These are phyloP conservation scores for Jaltomata sinuosa DNA, from an alignment of 257 asterid species.

Conservation along the genomic window DNA sequence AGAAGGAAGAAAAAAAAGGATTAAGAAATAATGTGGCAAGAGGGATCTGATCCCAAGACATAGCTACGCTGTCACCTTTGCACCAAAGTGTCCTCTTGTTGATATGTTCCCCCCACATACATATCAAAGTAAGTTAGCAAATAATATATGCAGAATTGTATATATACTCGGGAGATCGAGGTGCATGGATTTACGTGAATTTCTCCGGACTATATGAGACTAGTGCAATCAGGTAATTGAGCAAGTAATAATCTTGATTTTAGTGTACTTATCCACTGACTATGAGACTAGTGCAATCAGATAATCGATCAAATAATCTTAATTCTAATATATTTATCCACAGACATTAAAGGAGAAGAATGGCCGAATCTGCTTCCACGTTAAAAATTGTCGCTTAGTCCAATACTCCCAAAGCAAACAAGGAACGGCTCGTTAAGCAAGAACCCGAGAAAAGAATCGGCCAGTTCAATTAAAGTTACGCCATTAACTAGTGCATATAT, in stretches of 20 bases:
- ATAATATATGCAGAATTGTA: too few relatives aligned
- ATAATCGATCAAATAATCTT: too few relatives aligned
- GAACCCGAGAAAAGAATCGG: background rate
- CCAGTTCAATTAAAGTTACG: background rate
- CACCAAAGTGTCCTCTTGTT: background rate
- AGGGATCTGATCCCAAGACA: background rate
- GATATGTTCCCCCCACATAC: background rate
- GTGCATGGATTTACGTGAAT: too few relatives aligned
- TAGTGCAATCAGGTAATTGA: background rate
- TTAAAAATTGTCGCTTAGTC: background rate
- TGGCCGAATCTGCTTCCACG: background rate
- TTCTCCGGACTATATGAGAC: too few relatives aligned
- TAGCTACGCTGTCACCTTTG: background rate
- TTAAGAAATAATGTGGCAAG: too few relatives aligned
- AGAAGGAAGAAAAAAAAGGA: too few relatives aligned
- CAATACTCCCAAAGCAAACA: background rate
- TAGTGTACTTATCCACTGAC: too few relatives aligned
- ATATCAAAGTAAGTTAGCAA: background rate
- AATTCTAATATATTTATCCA: too few relatives aligned
- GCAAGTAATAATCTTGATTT: too few relatives aligned
- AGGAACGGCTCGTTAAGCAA: background rate
- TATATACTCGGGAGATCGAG: too few relatives aligned
- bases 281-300: too few relatives aligned
- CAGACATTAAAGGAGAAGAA: background rate
- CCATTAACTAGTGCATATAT: background rate